phyloP scores from a whole-genome alignment of 192 early-diverging fungal species.

The Paraglomus brasilianum region DNA sequence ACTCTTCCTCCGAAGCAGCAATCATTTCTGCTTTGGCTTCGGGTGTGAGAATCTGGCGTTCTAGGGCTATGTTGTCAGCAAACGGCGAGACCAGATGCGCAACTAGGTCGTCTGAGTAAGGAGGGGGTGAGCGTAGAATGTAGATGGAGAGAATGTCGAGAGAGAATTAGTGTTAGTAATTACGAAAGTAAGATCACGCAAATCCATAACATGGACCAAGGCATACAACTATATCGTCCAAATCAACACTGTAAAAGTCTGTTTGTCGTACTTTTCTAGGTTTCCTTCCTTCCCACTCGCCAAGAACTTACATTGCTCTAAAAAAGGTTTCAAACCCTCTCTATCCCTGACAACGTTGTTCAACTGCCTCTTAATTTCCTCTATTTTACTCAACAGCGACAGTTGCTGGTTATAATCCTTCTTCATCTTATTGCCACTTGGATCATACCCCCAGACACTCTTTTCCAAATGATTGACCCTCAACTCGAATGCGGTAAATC shows the following conservation, averaged over 20 bases:
- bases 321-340: conserved; percentile 37
- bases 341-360: conserved; percentile 31
- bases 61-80: conserved; percentile 30
- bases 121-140: conserved; percentile 28
- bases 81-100: conserved; percentile 22
- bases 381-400: conserved; percentile 24
- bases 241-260: too few species aligned
- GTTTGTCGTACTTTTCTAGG: too few species aligned
- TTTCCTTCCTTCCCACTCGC: too few species aligned
- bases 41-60: conserved; percentile 38
- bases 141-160: not conserved
- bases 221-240: too few species aligned
- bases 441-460: conserved; percentile 15
- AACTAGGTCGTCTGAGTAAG: conserved; percentile 19
- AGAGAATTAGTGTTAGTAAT: conserved; percentile 32
- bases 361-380: conserved; percentile 34
- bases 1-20: conserved; percentile 36
- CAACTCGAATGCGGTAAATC: conserved; percentile 13
- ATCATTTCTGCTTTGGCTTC: conserved; percentile 45
- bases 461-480: conserved; percentile 30
- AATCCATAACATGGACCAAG: not conserved
- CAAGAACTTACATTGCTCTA: conserved; percentile 39
- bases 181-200: conserved; percentile 23
- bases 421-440: conserved; percentile 2
- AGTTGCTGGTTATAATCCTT: conserved; percentile 7